These are phyloP conservation scores for Hymenoscyphus repandus DNA, from an alignment of 2,329 filamentous ascomycete genomes.

Conservation along the genomic window DNA sequence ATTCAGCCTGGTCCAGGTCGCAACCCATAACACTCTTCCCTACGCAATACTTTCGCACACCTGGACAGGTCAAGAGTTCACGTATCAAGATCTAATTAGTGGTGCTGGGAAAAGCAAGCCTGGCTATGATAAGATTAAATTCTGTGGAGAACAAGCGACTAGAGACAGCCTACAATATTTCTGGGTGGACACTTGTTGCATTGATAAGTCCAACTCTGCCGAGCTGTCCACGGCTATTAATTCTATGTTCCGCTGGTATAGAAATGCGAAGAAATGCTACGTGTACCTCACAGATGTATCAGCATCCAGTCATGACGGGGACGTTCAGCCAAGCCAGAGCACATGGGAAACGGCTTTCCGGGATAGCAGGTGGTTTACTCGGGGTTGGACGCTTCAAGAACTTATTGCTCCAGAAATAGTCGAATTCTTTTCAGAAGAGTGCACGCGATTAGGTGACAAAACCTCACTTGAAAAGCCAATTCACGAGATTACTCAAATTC, in stretches of 20 bases:
- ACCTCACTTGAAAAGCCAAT: not conserved
- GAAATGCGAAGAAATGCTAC: conserved; percentile 12
- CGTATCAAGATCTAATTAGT: conserved; percentile 3
- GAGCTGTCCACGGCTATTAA: no score
- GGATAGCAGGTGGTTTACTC: not conserved
- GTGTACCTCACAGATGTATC: conserved; percentile 13
- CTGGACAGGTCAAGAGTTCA: conserved; percentile 1
- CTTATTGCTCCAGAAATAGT: not conserved
- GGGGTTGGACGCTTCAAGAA: conserved; percentile 4
- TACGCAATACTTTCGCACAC: conserved; percentile 6
- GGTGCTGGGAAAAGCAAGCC: conserved; percentile 1
- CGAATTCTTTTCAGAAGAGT: not conserved
- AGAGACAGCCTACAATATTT: not conserved
- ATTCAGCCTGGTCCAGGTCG: conserved; percentile 9
- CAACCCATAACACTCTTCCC: conserved; percentile 2
- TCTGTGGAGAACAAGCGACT: conserved; percentile 3
- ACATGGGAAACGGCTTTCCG: conserved; percentile 11
- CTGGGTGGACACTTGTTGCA: conserved; percentile 3
- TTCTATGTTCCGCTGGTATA: conserved; percentile 1
- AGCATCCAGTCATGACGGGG: not conserved
- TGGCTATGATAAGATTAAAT: conserved; percentile 1
- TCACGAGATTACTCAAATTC: not conserved
- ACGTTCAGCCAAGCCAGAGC: conserved; percentile 1
- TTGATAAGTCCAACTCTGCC: not conserved
- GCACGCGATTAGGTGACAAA: not conserved